Evolutionary conservation across 2,329 filamentous ascomycete genomes (phyloP).

Genomic region (Pezicula neosporulosa): DNA sequence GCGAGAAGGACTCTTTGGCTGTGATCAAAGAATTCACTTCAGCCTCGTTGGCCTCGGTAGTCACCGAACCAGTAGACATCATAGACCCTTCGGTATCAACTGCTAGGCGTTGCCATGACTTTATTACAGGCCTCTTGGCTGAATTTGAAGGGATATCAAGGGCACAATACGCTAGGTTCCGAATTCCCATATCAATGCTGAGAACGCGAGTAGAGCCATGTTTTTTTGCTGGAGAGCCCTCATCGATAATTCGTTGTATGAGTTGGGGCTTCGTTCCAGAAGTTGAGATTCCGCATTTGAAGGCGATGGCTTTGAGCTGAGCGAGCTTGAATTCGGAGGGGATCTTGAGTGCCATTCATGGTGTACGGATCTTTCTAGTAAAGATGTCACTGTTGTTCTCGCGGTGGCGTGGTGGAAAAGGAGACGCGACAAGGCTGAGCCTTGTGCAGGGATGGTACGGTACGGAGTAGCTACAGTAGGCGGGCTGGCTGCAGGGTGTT

Average conservation of each 20-base stretch:
- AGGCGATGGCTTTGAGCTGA: slow-evolving; percentile 56
- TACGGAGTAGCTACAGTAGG: too few relatives aligned
- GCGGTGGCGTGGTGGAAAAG: background rate
- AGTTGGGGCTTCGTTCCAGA: slow-evolving; percentile 58
- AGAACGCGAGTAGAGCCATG: slow-evolving; percentile 45
- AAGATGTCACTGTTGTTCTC: background rate
- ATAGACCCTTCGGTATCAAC: slow-evolving; percentile 3
- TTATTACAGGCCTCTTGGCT: slow-evolving; percentile 11
- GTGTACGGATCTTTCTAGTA: slow-evolving; percentile 1
- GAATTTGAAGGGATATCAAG: slow-evolving; percentile 32
- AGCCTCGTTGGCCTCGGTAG: slow-evolving; percentile 5
- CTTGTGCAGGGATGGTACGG: background rate
- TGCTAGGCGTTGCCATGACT: slow-evolving; percentile 25
- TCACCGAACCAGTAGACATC: slow-evolving; percentile 16
- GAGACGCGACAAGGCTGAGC: slow-evolving; percentile 1
- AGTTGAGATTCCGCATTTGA: slow-evolving; percentile 54
- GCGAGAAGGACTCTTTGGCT: slow-evolving; percentile 45
- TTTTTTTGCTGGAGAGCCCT: slow-evolving; percentile 23
- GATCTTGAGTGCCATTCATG: slow-evolving; percentile 27
- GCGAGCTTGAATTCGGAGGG: slow-evolving; percentile 40
- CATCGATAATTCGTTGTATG: slow-evolving; percentile 42
- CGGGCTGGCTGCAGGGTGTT: too few relatives aligned
- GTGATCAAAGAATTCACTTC: slow-evolving; percentile 24
- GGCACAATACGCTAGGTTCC: slow-evolving; percentile 74
- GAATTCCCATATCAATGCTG: slow-evolving; percentile 82